Base-by-base conservation (phyloP, 805 yeast genomes). In the Metschnikowia shivogae region DNA sequence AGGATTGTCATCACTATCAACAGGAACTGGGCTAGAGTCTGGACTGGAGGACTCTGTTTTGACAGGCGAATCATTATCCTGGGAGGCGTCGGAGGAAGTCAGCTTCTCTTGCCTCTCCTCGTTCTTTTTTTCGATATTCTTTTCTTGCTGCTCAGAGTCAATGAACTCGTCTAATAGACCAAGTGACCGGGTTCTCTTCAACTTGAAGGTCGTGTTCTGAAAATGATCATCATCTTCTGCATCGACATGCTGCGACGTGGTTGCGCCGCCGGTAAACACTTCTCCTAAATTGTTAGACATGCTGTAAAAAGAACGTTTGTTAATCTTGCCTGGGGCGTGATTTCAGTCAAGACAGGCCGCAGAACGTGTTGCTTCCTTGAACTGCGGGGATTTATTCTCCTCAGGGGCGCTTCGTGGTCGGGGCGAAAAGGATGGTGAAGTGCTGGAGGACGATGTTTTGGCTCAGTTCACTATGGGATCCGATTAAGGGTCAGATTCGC, bases 121-220 rank as follows among this genome's bases (percentile, higher is more conserved):
- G 31, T 49, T 55, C 17, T 50, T 40, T 26, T 33, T 43, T 24
- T 50, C 54, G 13, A 49, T 48, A 8, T 41, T 41, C 24, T 51
- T 45, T 37, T 53, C 47, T 37, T 54, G 56, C 13, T 55, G 49
- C 39, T 57, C 56, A 6, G 80, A 77, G 26, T 70, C 80, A 33
- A 80, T 77, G 57, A 76, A 83, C 50, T 82, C 87, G 57, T 85
- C 95, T 53, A 88, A 68, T 11, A 86, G 63, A 1, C 96, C 96
- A 74, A 88, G 71, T 6, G 93, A 84, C 57, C 93, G 75, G 29
- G 96, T 88, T 59, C 96, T 69, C 57, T 87, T 88, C 57, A 88
- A 68, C 56, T 81, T 81, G 62, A 84, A 88, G 3, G 92, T 77
- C 5, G 87, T 77, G 46, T 75, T 78, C 43, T 80, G 74, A 58